Evolutionary conservation across 768 basidiomycete genomes (phyloP).

Genomic region (Lepiota venenata): DNA sequence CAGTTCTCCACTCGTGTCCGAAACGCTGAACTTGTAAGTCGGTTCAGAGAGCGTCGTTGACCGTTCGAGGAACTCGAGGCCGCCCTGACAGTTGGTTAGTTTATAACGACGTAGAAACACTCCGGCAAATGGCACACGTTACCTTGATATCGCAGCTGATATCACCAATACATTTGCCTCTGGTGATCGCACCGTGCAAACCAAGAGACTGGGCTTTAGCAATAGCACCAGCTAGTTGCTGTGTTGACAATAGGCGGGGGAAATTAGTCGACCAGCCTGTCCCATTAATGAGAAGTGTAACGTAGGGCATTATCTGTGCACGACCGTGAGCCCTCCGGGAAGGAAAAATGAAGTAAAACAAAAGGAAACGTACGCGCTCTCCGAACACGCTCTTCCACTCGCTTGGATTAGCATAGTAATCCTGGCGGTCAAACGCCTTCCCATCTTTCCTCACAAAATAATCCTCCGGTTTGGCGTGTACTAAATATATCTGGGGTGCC

Average conservation of each 20-base stretch:
- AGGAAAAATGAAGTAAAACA: too few species aligned
- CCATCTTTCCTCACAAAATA: slow-evolving; percentile 67
- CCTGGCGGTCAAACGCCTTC: slow-evolving; percentile 50
- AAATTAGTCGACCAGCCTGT: slow-evolving; percentile 78
- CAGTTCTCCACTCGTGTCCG: slow-evolving; percentile 46
- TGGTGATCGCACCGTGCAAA: slow-evolving; percentile 27
- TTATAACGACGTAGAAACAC: too few species aligned
- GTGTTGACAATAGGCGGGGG: slow-evolving; percentile 75
- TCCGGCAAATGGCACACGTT: too few species aligned
- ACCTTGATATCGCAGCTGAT: slow-evolving; percentile 88
- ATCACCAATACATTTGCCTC: slow-evolving; percentile 77
- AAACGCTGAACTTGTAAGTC: slow-evolving; percentile 52
- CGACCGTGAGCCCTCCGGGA: background rate
- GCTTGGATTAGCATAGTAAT: slow-evolving; percentile 74
- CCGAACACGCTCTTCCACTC: slow-evolving; percentile 67
- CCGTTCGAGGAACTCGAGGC: slow-evolving; percentile 77
- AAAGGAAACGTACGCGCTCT: slow-evolving; percentile 44
- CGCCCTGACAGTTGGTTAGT: too few species aligned
- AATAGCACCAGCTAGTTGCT: slow-evolving; percentile 52
- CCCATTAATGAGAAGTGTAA: slow-evolving; percentile 84
- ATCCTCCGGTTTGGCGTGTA: slow-evolving; percentile 64
- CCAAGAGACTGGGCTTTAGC: slow-evolving; percentile 45
- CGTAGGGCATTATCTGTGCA: slow-evolving; percentile 74
- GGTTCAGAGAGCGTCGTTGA: slow-evolving; percentile 78
- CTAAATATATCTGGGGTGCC: slow-evolving; percentile 63